Evolutionary conservation across 2,329 filamentous ascomycete genomes (phyloP).

Genomic region (Akanthomyces uredinophilus): DNA sequence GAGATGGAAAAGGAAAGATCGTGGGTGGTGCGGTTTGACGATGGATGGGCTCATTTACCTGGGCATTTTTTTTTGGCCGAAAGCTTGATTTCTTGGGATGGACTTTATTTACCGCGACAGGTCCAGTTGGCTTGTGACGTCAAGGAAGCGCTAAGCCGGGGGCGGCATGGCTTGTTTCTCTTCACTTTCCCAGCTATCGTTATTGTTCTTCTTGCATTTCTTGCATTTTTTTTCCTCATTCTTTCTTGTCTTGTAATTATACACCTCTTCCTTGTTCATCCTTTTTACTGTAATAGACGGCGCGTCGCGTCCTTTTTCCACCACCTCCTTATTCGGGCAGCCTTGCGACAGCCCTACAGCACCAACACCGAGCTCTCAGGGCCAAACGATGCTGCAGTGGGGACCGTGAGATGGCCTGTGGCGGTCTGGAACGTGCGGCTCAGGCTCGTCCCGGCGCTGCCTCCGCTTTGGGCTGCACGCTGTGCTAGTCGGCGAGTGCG

Average conservation of each 20-base stretch:
- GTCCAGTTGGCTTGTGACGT: slow-evolving; percentile 2
- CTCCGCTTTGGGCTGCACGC: background rate
- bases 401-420: background rate
- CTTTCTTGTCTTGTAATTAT: no score
- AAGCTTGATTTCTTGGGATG: background rate
- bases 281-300: no score
- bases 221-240: no score
- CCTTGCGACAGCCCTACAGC: background rate
- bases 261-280: no score
- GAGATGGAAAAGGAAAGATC: background rate
- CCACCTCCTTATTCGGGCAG: no score
- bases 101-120: background rate
- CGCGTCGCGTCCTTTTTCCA: no score
- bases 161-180: background rate
- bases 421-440: background rate
- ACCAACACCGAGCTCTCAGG: background rate
- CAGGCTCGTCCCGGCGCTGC: background rate
- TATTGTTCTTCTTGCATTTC: no score
- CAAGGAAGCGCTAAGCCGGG: background rate
- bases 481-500: background rate
- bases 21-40: background rate
- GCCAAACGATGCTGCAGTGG: background rate
- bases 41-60: background rate
- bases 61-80: background rate
- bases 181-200: no score